Evolutionary conservation across 192 early-diverging fungal genomes (phyloP), one percentile per base, ranked within the genome.

Genomic region (Jimgerdemannia lactiflua): DNA sequence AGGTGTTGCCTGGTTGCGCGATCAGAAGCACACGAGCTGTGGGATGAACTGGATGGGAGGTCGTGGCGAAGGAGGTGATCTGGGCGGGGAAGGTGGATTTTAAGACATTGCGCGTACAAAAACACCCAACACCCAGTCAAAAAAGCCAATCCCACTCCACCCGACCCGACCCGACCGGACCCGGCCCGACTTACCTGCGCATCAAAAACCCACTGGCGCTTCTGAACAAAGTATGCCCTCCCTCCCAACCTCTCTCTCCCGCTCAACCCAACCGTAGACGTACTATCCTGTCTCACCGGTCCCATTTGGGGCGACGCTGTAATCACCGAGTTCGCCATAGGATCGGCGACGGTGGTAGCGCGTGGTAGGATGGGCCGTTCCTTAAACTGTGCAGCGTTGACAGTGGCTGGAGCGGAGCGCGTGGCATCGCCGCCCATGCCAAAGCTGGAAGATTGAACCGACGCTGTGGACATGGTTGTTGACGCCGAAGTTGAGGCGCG

Each of bases 101-200:
- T 10, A 14, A 72, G 67, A 20, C 41, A 59, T 42, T 18, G 39
- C 70, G 42, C 59, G 41, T n/a, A n/a, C n/a, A n/a, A n/a, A n/a
- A n/a, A n/a, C n/a, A n/a, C n/a, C n/a, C n/a, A n/a, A n/a, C n/a
- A n/a, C n/a, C n/a, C n/a, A n/a, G n/a, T n/a, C n/a, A n/a, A n/a
- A n/a, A n/a, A n/a, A n/a, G n/a, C n/a, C n/a, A n/a, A n/a, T n/a
- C n/a, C n/a, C n/a, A n/a, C n/a, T n/a, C n/a, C n/a, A n/a, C n/a
- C n/a, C n/a, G n/a, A n/a, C n/a, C n/a, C n/a, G n/a, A n/a, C n/a
- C n/a, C n/a, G n/a, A n/a, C n/a, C n/a, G n/a, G n/a, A n/a, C n/a
- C n/a, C n/a, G n/a, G n/a, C n/a, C n/a, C n/a, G n/a, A 40, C 65
- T 78, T 83, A 85, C 87, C 78, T 89, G 88, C 4, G 82, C 86